Base-by-base conservation (phyloP, 169 alveolate genomes). In the Perkinsus chesapeaki region DNA sequence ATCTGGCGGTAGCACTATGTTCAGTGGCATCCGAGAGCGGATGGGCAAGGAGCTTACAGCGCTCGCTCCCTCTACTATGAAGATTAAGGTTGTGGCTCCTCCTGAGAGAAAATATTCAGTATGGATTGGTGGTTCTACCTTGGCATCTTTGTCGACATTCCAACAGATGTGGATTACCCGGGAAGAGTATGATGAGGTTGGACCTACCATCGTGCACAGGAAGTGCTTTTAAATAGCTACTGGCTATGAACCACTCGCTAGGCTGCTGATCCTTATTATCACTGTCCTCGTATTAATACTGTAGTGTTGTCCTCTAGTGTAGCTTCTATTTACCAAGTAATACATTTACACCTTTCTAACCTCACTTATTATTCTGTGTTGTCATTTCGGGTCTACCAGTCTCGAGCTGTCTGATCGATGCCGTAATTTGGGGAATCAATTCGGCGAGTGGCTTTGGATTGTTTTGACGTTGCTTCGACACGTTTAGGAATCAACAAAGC, bases 91-190 rank as follows among this genome's bases (percentile, higher is more conserved):
- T 92, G 99, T 98, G 48, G 99, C 99, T n/a, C 99, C 99, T 3
- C 99, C 99, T 39, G 99, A 99, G 94, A 98, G 99, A 93, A 98
- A 99, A 96, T 98, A 98, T 96, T 98, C 99, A 36, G 99, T 98
- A 91, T 99, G 99, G 99, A 97, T 98, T 73, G 99, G 99, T 48
- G 99, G 99, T 7, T 98, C 99, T 36, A 98, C 98, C 91, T 97
- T 98, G 38, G 97, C 99, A 23, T 97, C 99, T 34, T 96, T 98
- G 39, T 97, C 99, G 72, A 98, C 99, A 43, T 99, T 99, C 98
- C 99, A 99, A 95, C 99, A 98, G 94, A 98, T 98, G 99, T 99
- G 99, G 99, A 97, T 98, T 94, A 97, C 99, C 73, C 98, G 98
- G 96, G 98, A 97, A 90, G 99, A 99, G 95, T 99, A 99, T 93